Conservation (phyloP, 1,284 basidiomycete species). For the Ustanciosporium gigantosporum region DNA sequence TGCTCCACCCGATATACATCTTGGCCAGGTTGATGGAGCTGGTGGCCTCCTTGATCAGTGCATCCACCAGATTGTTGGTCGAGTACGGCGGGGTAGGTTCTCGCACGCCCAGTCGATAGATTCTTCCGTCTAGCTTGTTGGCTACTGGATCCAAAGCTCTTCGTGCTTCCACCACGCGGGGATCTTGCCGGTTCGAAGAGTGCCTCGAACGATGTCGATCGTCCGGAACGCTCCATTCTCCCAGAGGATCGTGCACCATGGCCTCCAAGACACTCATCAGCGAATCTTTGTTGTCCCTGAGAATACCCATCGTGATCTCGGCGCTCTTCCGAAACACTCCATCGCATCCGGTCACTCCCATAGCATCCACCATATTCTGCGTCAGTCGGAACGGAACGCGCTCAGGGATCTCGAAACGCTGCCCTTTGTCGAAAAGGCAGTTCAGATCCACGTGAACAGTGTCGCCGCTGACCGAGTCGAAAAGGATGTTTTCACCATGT, state of each 20-base stretch:
- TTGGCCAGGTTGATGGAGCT: slow-evolving; percentile 46
- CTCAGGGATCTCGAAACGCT: slow-evolving; percentile 85
- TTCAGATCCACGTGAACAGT: slow-evolving; percentile 98
- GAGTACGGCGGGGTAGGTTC: slow-evolving; percentile 43
- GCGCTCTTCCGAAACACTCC: slow-evolving; percentile 90
- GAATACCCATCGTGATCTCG: slow-evolving; percentile 84
- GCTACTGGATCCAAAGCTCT: slow-evolving; percentile 53
- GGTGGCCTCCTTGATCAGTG: slow-evolving; percentile 58
- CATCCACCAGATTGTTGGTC: slow-evolving; percentile 57
- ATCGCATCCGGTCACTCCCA: slow-evolving; percentile 92
- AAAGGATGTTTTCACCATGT: slow-evolving; percentile 94
- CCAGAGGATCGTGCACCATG: slow-evolving; percentile 94
- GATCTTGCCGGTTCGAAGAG: slow-evolving; percentile 22
- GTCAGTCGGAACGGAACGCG: slow-evolving; percentile 93
- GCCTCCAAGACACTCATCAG: slow-evolving; percentile 96
- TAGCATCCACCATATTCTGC: slow-evolving; percentile 87
- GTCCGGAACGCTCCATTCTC: slow-evolving; percentile 81
- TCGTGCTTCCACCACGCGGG: slow-evolving; percentile 49
- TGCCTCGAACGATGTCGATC: slow-evolving; percentile 51
- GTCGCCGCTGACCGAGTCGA: slow-evolving; percentile 86
- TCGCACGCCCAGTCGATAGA: slow-evolving; percentile 39
- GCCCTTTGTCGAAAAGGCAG: slow-evolving; percentile 93
- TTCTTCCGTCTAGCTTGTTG: slow-evolving; percentile 53
- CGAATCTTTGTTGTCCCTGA: slow-evolving; percentile 88
- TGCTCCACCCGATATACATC: slow-evolving; percentile 58